Percentiles rank a stretch among this genome's conserved stretches.
These are phyloP conservation scores for Nakazawaea ishiwadae DNA, from an alignment of 805 yeast genomes.

Conservation along the genomic window DNA sequence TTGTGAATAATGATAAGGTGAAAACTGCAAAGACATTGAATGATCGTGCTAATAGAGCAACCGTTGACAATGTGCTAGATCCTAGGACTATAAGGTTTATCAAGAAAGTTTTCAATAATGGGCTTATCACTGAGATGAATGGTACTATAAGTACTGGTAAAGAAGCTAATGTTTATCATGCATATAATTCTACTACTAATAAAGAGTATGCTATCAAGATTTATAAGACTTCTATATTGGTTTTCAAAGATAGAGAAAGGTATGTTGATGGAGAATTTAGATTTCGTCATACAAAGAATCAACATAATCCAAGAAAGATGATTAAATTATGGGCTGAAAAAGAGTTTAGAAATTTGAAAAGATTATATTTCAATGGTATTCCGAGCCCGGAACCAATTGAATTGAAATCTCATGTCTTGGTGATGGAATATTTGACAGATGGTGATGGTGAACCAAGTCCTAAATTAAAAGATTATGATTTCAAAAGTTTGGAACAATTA, in stretches of 20 bases:
- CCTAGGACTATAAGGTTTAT: constrained; percentile 88
- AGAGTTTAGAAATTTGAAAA: constrained; percentile 87
- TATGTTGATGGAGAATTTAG: constrained; percentile 96
- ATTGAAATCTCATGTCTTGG: constrained; percentile 82
- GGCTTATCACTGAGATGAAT: constrained; percentile 77
- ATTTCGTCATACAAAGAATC: constrained; percentile 77
- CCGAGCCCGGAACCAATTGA: constrained; percentile 95
- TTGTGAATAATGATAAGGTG: constrained; percentile 12
- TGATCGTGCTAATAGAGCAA: constrained; percentile 73
- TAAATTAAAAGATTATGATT: constrained; percentile 77
- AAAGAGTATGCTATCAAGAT: constrained; percentile 85
- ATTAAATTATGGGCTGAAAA: constrained; percentile 98
- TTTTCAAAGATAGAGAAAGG: constrained; percentile 94
- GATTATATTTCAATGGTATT: constrained; percentile 72
- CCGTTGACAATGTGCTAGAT: constrained; percentile 94
- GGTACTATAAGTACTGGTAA: constrained; percentile 97
- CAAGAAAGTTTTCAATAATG: constrained; percentile 76
- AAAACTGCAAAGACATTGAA: constrained; percentile 11
- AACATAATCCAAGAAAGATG: constrained; percentile 95
- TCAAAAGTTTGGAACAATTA: constrained; percentile 61
- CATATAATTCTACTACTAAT: constrained; percentile 39
- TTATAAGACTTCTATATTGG: constrained; percentile 92
- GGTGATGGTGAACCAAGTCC: constrained; percentile 92
- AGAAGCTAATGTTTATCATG: constrained; percentile 98
- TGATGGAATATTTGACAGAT: constrained; percentile 83